Conservation (phyloP, 108 stramenopile species). For the Licmophora abbreviata region DNA sequence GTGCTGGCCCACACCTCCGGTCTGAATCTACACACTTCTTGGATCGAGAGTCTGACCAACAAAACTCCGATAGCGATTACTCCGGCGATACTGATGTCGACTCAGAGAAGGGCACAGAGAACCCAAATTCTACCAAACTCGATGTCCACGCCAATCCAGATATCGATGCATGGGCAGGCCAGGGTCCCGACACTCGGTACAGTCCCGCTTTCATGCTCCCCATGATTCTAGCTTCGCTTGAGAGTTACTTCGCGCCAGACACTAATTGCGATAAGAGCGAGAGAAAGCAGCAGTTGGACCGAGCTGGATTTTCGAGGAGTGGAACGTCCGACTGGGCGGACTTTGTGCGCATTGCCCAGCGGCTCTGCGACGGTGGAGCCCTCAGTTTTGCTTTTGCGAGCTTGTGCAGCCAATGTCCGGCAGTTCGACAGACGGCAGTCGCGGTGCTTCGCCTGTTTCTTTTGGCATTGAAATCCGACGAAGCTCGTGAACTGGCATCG, state of each 20-base stretch:
- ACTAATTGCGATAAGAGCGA: background rate
- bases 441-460: constrained; percentile 49
- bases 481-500: constrained; percentile 35
- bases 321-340: no score
- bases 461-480: constrained; percentile 35
- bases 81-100: constrained; percentile 4
- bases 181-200: constrained; percentile 37
- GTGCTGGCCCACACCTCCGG: no score
- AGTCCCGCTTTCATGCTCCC: constrained; percentile 74
- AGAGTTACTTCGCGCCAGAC: no score
- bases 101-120: constrained; percentile 5
- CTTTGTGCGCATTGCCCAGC: constrained; percentile 23
- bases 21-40: no score
- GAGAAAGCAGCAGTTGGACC: no score
- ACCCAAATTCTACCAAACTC: constrained; percentile 4
- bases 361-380: constrained; percentile 53
- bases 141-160: constrained; percentile 5
- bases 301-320: background rate
- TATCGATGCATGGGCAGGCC: constrained; percentile 23
- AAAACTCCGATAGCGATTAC: background rate
- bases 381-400: constrained; percentile 43
- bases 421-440: constrained; percentile 40
- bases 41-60: constrained; percentile 3
- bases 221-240: constrained; percentile 29
- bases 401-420: constrained; percentile 50